Conservation (phyloP, 768 basidiomycete species). For the Auriscalpium microsporum region DNA sequence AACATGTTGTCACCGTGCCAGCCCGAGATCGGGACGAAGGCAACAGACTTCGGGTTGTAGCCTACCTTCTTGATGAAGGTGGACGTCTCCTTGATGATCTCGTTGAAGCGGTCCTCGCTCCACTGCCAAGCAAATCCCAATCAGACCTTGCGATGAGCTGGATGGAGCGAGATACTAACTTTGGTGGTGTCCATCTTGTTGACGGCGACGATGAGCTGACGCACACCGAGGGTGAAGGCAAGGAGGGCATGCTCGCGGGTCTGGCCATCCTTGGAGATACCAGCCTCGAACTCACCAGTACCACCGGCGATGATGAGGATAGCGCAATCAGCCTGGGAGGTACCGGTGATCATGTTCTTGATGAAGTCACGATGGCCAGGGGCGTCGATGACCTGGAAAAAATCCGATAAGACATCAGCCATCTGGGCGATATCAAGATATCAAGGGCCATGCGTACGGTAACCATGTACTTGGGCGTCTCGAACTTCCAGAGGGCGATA, state of each 20-base stretch:
- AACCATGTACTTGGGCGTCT: conserved; percentile 94
- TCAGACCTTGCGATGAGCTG: too few relatives aligned
- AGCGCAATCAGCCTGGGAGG: conserved; percentile 99
- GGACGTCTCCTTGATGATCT: conserved; percentile 97
- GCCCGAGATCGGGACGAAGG: conserved; percentile 99
- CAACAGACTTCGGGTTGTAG: conserved; percentile 97
- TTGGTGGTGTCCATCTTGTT: conserved; percentile 99
- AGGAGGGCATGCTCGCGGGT: conserved; percentile 99
- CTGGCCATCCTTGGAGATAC: conserved; percentile 99
- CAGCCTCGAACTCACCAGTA: conserved; percentile 99
- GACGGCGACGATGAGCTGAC: conserved; percentile 99
- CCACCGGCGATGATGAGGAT: conserved; percentile 99
- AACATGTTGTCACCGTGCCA: conserved; percentile 99
- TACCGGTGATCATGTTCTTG: conserved; percentile 99
- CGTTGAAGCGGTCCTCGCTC: conserved; percentile 99
- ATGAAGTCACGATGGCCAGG: conserved; percentile 99
- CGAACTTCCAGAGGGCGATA: conserved; percentile 99
- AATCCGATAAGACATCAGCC: conserved; percentile 1
- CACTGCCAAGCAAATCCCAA: conserved; percentile 45
- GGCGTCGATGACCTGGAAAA: conserved; percentile 82
- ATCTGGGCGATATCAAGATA: conserved; percentile 2
- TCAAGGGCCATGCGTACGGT: conserved; percentile 47
- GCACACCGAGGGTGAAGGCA: conserved; percentile 99
- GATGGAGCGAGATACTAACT: conserved; percentile 25
- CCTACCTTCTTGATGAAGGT: conserved; percentile 99